Evolutionary conservation across 23 red algal species (phyloP).

Genomic region (Gracilariopsis chorda): DNA sequence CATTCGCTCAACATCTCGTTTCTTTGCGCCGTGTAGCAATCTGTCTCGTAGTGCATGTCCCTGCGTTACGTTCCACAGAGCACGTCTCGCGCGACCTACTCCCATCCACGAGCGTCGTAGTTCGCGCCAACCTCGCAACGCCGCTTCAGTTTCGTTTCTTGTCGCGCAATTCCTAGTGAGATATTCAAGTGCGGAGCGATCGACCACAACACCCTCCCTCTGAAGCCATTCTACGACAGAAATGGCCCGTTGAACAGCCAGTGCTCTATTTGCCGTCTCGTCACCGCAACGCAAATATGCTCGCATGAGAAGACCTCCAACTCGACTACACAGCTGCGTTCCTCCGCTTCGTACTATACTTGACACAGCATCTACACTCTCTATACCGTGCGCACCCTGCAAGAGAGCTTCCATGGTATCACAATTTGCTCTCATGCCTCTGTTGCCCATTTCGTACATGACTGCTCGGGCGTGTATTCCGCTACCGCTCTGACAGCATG

Average conservation of each 20-base stretch:
- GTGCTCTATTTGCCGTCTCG: background rate
- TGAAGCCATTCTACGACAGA: conserved; percentile 48
- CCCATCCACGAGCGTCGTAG: conserved; percentile 51
- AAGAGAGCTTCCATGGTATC: conserved; percentile 34
- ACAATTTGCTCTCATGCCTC: conserved; percentile 34
- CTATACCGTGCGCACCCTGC: background rate
- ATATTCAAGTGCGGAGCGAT: background rate
- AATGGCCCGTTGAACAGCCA: conserved; percentile 10
- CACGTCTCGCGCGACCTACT: conserved; percentile 1
- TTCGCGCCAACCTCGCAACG: conserved; percentile 50
- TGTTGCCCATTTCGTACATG: conserved; percentile 21
- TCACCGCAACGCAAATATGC: background rate
- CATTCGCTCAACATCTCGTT: conserved; percentile 5
- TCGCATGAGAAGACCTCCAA: conserved; percentile 15
- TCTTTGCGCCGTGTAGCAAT: background rate
- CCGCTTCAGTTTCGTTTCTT: background rate
- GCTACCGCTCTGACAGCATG: conserved; percentile 1
- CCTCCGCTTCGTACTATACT: background rate
- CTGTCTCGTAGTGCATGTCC: background rate
- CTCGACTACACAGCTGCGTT: background rate
- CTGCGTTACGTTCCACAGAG: background rate
- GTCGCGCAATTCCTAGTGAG: conserved; percentile 6
- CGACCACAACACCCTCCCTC: conserved; percentile 2
- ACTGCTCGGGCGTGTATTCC: conserved; percentile 27
- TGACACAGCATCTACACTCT: conserved; percentile 29